phyloP scores from a whole-genome alignment of 192 early-diverging fungal genomes.

The Backusella macrospora region DNA sequence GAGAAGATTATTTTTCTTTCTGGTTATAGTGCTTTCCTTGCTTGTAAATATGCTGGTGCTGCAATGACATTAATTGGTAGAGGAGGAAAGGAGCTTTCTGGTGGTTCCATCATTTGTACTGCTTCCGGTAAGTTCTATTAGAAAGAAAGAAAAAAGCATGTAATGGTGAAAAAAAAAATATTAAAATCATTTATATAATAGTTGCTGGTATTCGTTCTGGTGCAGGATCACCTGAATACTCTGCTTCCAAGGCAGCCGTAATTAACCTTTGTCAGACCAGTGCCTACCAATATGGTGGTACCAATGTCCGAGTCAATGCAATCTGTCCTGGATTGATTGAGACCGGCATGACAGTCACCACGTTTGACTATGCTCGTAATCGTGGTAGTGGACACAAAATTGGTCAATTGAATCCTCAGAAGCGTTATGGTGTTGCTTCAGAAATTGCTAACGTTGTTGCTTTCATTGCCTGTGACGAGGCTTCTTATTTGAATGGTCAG shows the following conservation, averaged over 20 bases:
- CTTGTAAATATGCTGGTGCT: constrained; percentile 45
- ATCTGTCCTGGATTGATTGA: constrained; percentile 58
- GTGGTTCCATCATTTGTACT: constrained; percentile 54
- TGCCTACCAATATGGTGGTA: constrained; percentile 43
- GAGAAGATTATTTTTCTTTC: background rate
- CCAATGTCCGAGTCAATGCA: constrained; percentile 54
- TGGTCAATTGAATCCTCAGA: constrained; percentile 54
- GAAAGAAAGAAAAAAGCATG: background rate
- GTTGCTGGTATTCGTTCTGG: constrained; percentile 53
- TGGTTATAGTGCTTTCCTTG: constrained; percentile 46
- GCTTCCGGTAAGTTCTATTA: constrained; percentile 46
- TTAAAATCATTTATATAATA: constrained; percentile 7
- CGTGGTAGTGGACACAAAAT: constrained; percentile 45
- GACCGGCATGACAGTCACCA: constrained; percentile 50
- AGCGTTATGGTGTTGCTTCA: constrained; percentile 39
- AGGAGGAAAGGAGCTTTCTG: constrained; percentile 42
- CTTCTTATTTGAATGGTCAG: constrained; percentile 57
- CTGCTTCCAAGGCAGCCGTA: constrained; percentile 57
- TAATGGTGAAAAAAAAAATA: background rate
- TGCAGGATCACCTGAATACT: constrained; percentile 53
- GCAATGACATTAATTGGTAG: constrained; percentile 50
- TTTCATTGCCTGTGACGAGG: constrained; percentile 53
- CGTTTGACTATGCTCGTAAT: constrained; percentile 48
- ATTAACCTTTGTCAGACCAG: constrained; percentile 48
- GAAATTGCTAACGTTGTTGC: constrained; percentile 50